Evolutionary conservation across 2,329 filamentous ascomycete genomes (phyloP).

Genomic region (Trichoderma simmonsii): DNA sequence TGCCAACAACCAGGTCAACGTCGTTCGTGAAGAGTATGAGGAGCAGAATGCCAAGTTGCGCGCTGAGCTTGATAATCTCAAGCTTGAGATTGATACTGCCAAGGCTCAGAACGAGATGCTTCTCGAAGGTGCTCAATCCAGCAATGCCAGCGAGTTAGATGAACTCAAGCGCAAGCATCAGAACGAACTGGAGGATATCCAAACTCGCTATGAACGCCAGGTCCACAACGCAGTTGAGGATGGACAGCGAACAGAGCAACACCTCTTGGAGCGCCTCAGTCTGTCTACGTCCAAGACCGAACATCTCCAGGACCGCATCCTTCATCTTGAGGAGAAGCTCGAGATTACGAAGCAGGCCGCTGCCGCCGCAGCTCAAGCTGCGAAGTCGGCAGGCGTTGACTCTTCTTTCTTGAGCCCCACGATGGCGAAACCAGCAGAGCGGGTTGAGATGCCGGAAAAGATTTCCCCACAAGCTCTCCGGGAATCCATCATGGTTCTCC

Average conservation of each 20-base stretch:
- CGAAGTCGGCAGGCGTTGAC: conserved; percentile 54
- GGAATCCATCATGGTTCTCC: conserved; percentile 92
- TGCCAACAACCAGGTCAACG: conserved; percentile 81
- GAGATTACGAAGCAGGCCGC: conserved; percentile 87
- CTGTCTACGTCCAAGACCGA: conserved; percentile 81
- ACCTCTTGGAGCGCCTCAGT: conserved; percentile 75
- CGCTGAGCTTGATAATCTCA: conserved; percentile 71
- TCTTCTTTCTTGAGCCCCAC: conserved; percentile 25
- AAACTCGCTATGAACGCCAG: conserved; percentile 70
- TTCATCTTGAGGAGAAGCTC: conserved; percentile 84
- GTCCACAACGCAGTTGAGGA: conserved; percentile 76
- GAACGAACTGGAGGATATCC: conserved; percentile 69
- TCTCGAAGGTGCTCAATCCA: conserved; percentile 73
- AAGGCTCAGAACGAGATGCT: conserved; percentile 81
- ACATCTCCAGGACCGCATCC: conserved; percentile 80
- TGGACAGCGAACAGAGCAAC: conserved; percentile 72
- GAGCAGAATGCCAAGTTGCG: conserved; percentile 71
- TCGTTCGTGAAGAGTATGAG: conserved; percentile 77
- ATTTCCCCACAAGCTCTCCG: conserved; percentile 92
- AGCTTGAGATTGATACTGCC: conserved; percentile 74
- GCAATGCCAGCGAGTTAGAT: conserved; percentile 56
- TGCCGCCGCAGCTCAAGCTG: conserved; percentile 74
- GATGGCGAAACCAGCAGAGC: conserved; percentile 30
- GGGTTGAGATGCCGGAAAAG: conserved; percentile 67
- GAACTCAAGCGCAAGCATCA: conserved; percentile 58